Evolutionary conservation across 2,329 filamentous ascomycete genomes (phyloP), one percentile per base, ranked within the genome.

Genomic region (Trematosphaeria pertusa): DNA sequence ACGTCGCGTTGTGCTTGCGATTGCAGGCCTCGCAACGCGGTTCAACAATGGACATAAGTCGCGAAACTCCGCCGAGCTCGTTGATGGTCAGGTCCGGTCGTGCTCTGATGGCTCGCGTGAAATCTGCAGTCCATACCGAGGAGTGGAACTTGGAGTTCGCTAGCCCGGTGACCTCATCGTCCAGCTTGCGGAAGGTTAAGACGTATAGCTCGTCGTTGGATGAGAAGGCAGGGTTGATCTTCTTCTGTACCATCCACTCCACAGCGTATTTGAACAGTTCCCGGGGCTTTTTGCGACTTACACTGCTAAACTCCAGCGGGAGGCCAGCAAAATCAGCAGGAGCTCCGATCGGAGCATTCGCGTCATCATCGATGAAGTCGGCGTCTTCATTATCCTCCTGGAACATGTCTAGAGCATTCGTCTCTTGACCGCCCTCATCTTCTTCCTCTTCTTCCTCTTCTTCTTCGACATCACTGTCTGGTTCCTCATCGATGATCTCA

Each of bases 221-320:
- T 9, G 81, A 73, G 59, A 91, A 92, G 0, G 78, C 83, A 0
- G 88, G 88, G 56, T 91, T 87, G 39, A 94, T 78, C 58, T 87
- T 86, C 64, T 88, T 88, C 61, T 91, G 87, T 2, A 93, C 85
- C 72, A 92, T 87, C 88, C 88, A 93, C 64, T 91, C 87, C 2
- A 93, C 78, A 0, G 84, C 87, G 58, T 86, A 84, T 37, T 81
- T 82, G 73, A 93, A 93, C 38, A 91, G 83, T 30, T 89, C 85
- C 54, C 85, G 86, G 0, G 86, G 75, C 39, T 87, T 87, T 56
- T 86, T 85, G 52, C 85, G 84, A 0, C 83, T 80, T 46, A 87
- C 80, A 3, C 79, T 73, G 1, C 85, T 88, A 66, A 90, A 91
- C 58, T 87, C 76, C 1, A 92, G 75, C 0, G 89, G 89, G 2